Evolutionary conservation across 257 asterid genomes (phyloP).

Genomic region (Salvia rosmarinus): DNA sequence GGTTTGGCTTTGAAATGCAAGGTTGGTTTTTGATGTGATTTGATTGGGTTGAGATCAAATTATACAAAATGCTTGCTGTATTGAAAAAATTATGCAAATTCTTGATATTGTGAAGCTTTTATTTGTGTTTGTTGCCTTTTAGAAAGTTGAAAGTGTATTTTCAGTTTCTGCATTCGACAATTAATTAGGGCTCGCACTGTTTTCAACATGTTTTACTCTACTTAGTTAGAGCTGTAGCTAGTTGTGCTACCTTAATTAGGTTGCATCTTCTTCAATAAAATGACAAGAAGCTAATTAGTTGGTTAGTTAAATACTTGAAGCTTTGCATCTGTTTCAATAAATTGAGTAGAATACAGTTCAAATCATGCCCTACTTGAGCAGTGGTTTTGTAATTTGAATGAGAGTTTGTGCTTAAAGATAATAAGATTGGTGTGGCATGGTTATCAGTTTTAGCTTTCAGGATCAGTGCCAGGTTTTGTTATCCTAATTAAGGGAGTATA

Average conservation of each 20-base stretch:
- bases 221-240: background rate
- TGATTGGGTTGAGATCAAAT: background rate
- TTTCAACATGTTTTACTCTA: background rate
- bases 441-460: background rate
- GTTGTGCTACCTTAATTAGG: background rate
- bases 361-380: background rate
- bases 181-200: background rate
- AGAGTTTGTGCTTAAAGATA: background rate
- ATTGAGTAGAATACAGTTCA: slow-evolving; percentile 4
- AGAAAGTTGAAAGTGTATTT: background rate
- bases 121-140: background rate
- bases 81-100: background rate
- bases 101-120: background rate
- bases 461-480: background rate
- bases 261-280: slow-evolving; percentile 9
- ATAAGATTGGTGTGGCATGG: background rate
- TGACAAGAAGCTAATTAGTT: background rate
- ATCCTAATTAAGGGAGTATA: too few species aligned
- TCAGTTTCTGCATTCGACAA: background rate
- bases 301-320: too few species aligned
- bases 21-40: background rate
- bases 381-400: background rate
- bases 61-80: background rate
- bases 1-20: slow-evolving; percentile 15
- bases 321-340: slow-evolving; percentile 5